Evolutionary conservation across 1,139 yeast species (phyloP).

Genomic region (Zygosaccharomyces pseudobailii): DNA sequence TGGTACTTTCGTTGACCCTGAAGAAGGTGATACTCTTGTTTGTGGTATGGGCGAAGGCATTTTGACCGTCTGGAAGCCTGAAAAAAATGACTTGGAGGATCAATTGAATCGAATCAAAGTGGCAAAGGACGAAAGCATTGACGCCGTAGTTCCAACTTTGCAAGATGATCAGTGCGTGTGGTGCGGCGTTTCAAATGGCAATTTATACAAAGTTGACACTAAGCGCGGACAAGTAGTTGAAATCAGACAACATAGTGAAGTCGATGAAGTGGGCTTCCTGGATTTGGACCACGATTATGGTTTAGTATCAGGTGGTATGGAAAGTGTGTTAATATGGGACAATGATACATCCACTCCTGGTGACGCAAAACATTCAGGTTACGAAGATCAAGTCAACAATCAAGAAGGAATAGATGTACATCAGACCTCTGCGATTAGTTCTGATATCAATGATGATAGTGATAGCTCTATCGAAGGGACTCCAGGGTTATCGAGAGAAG

Average conservation of each 20-base stretch:
- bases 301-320: conserved; percentile 79
- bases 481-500: conserved; percentile 29
- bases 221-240: conserved; percentile 62
- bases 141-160: conserved; percentile 70
- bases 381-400: too few species aligned
- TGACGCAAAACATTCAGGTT: too few species aligned
- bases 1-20: conserved; percentile 64
- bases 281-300: conserved; percentile 80
- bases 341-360: conserved; percentile 14
- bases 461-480: conserved; percentile 12
- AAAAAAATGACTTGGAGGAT: conserved; percentile 62
- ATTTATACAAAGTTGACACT: conserved; percentile 61
- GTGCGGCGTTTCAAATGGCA: conserved; percentile 88
- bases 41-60: conserved; percentile 91
- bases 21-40: conserved; percentile 59
- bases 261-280: conserved; percentile 62
- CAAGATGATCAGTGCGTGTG: conserved; percentile 66
- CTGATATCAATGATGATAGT: conserved; percentile 16
- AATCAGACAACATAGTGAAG: conserved; percentile 57
- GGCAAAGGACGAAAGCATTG: conserved; percentile 69
- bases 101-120: conserved; percentile 75
- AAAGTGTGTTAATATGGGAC: conserved; percentile 70
- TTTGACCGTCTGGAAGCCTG: conserved; percentile 83
- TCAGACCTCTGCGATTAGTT: neutral
- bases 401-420: conserved; percentile 11